Evolutionary conservation across 202 grass and related monocot genomes (phyloP), one percentile per base, ranked within the genome.

Genomic region (Sporobolus alterniflorus): DNA sequence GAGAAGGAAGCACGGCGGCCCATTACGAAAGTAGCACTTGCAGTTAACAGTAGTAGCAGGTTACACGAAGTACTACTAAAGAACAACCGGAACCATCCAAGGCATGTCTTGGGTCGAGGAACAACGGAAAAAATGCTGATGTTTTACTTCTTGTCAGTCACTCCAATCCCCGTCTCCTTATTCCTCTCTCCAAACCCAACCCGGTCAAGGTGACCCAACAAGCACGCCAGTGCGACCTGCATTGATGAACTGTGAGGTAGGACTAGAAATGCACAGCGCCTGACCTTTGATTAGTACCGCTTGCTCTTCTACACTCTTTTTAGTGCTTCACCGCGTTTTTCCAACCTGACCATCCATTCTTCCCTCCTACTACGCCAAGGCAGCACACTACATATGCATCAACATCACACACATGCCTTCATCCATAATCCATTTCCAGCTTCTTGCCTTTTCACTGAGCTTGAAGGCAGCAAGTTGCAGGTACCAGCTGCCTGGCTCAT

Each of bases 311-410:
- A 30, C 22, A 29, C n/a, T 26, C n/a, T n/a, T n/a, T n/a, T n/a
- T n/a, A n/a, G n/a, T n/a, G 34, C 44, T 57, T 47, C 16, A 84
- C 57, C 31, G 26, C 49, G 8, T 30, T 87, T 72, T 88, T 68
- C 67, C 84, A 73, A 85, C 61, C 85, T 40, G 68, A 85, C 67
- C 69, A 62, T 34, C 52, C 14, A 17, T 44, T 42, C 79, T 60
- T 64, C 55, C 57, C 39, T 86, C 74, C 64, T 57, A 71, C 66
- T 20, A 12, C 3, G 8, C 46, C 11, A 17, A 12, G 1, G 26
- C 40, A 20, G 8, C 43, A 7, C 30, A 71, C 42, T 85, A 77
- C 70, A 75, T 51, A 81, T 69, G 78, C 72, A 28, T 18, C 77
- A 10, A 0, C 60, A 42, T 25, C 75, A 14, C 28, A 13, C 33